Conservation (phyloP, 2,329 filamentous ascomycete genomes). For the Chrysosphaeria jannelii region DNA sequence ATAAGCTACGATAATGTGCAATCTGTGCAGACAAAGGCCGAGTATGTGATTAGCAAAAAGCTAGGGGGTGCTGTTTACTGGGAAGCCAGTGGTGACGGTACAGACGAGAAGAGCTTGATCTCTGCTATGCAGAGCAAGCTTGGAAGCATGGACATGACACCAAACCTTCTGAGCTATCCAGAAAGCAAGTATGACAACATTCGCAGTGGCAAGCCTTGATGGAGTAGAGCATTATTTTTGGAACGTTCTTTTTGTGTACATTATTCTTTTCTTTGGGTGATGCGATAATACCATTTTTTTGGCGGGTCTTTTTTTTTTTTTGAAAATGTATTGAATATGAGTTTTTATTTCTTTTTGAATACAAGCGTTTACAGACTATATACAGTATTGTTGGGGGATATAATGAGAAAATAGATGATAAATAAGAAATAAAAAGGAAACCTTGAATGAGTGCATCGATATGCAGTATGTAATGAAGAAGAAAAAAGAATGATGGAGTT, state of each 20-base stretch:
- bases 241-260: background rate
- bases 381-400: no score
- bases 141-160: slow-evolving; percentile 16
- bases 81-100: slow-evolving; percentile 42
- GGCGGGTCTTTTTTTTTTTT: background rate
- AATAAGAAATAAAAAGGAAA: no score
- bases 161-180: slow-evolving; percentile 24
- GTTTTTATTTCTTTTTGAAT: no score
- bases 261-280: slow-evolving; percentile 1
- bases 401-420: no score
- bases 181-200: slow-evolving; percentile 28
- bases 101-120: slow-evolving; percentile 24
- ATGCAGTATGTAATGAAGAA: no score
- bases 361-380: no score
- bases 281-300: slow-evolving; percentile 1
- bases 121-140: slow-evolving; percentile 18
- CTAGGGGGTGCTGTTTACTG: slow-evolving; percentile 63
- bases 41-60: slow-evolving; percentile 25
- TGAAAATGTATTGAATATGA: no score
- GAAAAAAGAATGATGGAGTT: slow-evolving; percentile 1
- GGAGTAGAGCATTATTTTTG: background rate
- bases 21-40: slow-evolving; percentile 27
- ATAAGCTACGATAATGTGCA: slow-evolving; percentile 36
- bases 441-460: no score
- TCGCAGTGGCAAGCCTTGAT: slow-evolving; percentile 1